A percentile compares a stretch with the other conserved stretches of the same genome.
Evolutionary conservation across 441 rosid genomes (phyloP).

Genomic region (Pelargonium australe): DNA sequence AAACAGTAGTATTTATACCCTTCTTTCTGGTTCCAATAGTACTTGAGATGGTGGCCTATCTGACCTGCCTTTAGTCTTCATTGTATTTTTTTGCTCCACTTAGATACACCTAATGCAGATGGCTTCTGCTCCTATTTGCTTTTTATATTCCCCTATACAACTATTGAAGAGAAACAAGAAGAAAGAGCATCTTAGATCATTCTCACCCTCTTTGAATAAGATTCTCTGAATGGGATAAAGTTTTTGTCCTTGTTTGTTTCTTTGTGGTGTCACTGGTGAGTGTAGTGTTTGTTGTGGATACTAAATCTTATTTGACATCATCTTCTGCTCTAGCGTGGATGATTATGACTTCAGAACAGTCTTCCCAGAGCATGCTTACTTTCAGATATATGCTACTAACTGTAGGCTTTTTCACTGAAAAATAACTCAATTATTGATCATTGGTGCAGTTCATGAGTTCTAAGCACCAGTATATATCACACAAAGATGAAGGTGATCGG

Average conservation of each 20-base stretch:
- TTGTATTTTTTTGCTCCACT: neutral
- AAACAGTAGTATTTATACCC: neutral
- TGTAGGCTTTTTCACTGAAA: neutral
- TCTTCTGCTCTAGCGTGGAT: neutral
- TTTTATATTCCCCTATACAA: neutral
- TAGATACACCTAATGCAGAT: neutral
- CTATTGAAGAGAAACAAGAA: neutral
- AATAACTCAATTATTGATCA: conserved; percentile 13
- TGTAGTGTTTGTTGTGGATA: too few species aligned
- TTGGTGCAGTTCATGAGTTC: conserved; percentile 86
- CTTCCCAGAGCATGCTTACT: neutral
- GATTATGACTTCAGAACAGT: neutral
- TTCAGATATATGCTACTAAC: neutral
- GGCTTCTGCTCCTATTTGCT: neutral
- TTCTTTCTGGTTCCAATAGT: neutral
- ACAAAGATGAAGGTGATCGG: conserved; percentile 81
- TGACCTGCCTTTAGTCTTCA: neutral
- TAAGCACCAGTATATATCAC: conserved; percentile 77
- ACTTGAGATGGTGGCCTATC: neutral
- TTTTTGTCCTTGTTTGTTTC: too few species aligned
- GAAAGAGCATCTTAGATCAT: neutral
- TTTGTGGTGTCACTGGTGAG: too few species aligned
- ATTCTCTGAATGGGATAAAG: too few species aligned
- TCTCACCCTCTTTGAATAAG: too few species aligned
- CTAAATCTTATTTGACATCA: neutral